Evolutionary conservation across 129 eudicot species (phyloP).

Genomic region (Mikania micrantha): DNA sequence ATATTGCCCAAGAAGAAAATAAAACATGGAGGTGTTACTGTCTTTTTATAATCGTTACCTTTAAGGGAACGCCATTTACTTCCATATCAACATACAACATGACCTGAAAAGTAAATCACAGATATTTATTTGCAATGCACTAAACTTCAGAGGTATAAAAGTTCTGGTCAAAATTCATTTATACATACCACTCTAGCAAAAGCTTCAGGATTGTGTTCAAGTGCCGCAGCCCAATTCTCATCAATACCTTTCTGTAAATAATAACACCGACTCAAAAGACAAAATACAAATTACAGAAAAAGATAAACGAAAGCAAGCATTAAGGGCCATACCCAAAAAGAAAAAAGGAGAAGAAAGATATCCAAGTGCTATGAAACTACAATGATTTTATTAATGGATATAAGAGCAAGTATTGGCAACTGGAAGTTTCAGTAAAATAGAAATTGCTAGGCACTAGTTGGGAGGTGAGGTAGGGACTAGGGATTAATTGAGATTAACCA

Average conservation of each 20-base stretch:
- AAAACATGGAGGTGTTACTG: neutral
- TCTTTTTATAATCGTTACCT: slow-evolving; percentile 40
- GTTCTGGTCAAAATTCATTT: neutral
- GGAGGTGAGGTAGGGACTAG: no score
- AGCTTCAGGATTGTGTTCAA: slow-evolving; percentile 93
- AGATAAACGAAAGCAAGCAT: neutral
- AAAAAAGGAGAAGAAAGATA: neutral
- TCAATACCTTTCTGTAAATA: slow-evolving; percentile 79
- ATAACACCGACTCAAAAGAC: neutral
- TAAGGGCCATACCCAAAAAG: neutral
- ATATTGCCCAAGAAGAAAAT: slow-evolving; percentile 3
- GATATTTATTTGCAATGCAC: neutral
- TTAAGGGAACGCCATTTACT: slow-evolving; percentile 92
- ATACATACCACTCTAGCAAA: slow-evolving; percentile 87
- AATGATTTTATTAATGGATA: neutral
- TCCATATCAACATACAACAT: slow-evolving; percentile 99
- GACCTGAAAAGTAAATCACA: slow-evolving; percentile 48
- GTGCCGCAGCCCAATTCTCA: slow-evolving; percentile 95
- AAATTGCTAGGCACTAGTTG: no score
- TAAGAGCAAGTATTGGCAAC: neutral
- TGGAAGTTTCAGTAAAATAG: neutral
- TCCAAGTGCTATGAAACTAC: neutral
- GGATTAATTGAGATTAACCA: no score
- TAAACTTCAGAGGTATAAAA: neutral
- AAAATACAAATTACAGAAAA: neutral